Percentiles rank a stretch among this genome's conserved stretches.
Evolutionary conservation across 208 protist species (phyloP).

Genomic region (Trypanosoma rangeli): DNA sequence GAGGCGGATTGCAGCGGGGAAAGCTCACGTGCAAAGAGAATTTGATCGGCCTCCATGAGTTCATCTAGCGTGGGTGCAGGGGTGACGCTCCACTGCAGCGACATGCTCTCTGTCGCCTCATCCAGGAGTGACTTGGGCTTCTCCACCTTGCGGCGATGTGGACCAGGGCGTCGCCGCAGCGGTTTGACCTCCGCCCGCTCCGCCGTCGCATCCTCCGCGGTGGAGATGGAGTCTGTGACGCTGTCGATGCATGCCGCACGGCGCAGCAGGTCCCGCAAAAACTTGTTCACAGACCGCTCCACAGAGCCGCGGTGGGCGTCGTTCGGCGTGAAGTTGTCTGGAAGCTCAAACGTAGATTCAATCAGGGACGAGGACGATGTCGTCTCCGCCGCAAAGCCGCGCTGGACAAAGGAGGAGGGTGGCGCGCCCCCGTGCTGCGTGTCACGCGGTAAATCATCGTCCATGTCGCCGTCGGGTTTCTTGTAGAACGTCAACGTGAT

Average conservation of each 20-base stretch:
- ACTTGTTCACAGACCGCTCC: constrained; percentile 88
- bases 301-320: constrained; percentile 77
- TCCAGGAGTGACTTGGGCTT: constrained; percentile 75
- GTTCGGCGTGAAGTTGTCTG: constrained; percentile 68
- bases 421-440: not conserved
- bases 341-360: constrained; percentile 81
- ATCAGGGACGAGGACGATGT: constrained; percentile 28
- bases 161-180: constrained; percentile 42
- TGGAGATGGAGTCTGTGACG: constrained; percentile 72
- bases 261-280: constrained; percentile 85
- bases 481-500: constrained; percentile 87
- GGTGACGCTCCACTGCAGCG: constrained; percentile 73
- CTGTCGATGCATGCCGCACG: constrained; percentile 83
- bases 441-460: not conserved
- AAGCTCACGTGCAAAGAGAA: constrained; percentile 75
- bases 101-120: constrained; percentile 81
- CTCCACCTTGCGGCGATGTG: constrained; percentile 17
- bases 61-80: constrained; percentile 80
- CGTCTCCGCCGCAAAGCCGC: constrained; percentile 4
- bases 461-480: constrained; percentile 39
- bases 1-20: constrained; percentile 87
- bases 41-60: constrained; percentile 89
- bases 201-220: constrained; percentile 79
- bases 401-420: constrained; percentile 21
- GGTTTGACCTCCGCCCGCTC: constrained; percentile 74